Evolutionary conservation across 2,329 filamentous ascomycete species (phyloP).

Genomic region (Colletotrichum nymphaeae): DNA sequence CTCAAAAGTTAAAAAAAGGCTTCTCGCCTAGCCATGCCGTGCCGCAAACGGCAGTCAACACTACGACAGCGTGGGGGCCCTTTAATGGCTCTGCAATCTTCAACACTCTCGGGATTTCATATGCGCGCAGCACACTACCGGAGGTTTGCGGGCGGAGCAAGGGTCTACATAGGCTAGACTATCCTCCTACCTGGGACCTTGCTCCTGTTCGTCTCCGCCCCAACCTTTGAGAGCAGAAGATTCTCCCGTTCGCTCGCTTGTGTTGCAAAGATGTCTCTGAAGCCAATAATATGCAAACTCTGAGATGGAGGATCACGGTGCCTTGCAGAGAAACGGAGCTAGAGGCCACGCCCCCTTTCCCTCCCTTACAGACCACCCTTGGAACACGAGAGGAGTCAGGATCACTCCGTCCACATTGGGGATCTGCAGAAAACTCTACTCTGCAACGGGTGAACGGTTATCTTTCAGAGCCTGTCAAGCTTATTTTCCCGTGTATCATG

Average conservation of each 20-base stretch:
- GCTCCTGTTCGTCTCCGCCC: constrained; percentile 20
- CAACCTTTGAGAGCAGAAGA: neutral
- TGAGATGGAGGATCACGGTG: neutral
- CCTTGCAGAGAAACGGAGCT: neutral
- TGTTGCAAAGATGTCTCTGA: neutral
- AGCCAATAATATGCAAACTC: constrained; percentile 8
- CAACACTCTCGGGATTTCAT: neutral
- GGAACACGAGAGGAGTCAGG: constrained; percentile 25
- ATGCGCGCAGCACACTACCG: neutral
- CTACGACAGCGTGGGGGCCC: constrained; percentile 14
- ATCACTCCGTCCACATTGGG: constrained; percentile 14
- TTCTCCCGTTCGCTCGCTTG: constrained; percentile 16
- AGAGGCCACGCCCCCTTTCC: neutral
- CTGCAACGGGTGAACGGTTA: neutral
- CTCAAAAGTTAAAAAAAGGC: constrained; percentile 3
- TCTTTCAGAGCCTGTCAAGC: constrained; percentile 18
- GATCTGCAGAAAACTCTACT: constrained; percentile 17
- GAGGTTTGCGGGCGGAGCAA: neutral
- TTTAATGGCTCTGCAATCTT: neutral
- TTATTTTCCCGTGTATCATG: constrained; percentile 21
- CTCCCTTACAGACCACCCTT: neutral
- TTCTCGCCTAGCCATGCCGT: constrained; percentile 7
- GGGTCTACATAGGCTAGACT: constrained; percentile 9
- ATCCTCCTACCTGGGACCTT: constrained; percentile 13
- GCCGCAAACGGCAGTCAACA: constrained; percentile 20